Conservation (phyloP, 345 rosid species). For the Pistacia integerrima region DNA sequence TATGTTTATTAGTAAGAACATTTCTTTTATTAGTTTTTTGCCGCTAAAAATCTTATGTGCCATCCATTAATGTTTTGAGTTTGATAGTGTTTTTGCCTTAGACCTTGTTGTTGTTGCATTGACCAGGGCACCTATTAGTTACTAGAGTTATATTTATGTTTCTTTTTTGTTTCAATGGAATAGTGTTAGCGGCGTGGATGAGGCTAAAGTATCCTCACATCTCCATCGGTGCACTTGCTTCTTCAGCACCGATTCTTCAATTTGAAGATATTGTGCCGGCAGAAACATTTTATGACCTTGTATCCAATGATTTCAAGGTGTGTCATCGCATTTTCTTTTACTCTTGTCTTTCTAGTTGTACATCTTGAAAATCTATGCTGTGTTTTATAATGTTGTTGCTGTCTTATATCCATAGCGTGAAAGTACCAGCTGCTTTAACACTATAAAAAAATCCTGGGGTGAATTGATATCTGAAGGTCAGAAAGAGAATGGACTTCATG, state of each 20-base stretch:
- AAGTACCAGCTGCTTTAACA: slow-evolving; percentile 78
- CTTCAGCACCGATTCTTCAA: slow-evolving; percentile 95
- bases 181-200: slow-evolving; percentile 99
- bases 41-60: background rate
- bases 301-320: slow-evolving; percentile 80
- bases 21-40: too few species aligned
- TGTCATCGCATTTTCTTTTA: background rate
- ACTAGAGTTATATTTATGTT: background rate
- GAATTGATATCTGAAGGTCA: slow-evolving; percentile 55
- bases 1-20: too few species aligned
- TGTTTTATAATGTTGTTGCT: slow-evolving; percentile 1
- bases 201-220: slow-evolving; percentile 93
- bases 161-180: slow-evolving; percentile 21
- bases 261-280: slow-evolving; percentile 87
- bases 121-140: too few species aligned
- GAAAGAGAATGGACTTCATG: slow-evolving; percentile 68
- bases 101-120: too few species aligned
- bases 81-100: too few species aligned
- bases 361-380: background rate
- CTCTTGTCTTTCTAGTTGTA: background rate
- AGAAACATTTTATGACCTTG: slow-evolving; percentile 81
- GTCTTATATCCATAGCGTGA: slow-evolving; percentile 55
- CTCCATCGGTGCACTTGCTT: slow-evolving; percentile 87
- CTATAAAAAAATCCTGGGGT: slow-evolving; percentile 82
- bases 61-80: background rate